phyloP scores from a whole-genome alignment of 805 yeast species.

The Saturnispora quitensis region DNA sequence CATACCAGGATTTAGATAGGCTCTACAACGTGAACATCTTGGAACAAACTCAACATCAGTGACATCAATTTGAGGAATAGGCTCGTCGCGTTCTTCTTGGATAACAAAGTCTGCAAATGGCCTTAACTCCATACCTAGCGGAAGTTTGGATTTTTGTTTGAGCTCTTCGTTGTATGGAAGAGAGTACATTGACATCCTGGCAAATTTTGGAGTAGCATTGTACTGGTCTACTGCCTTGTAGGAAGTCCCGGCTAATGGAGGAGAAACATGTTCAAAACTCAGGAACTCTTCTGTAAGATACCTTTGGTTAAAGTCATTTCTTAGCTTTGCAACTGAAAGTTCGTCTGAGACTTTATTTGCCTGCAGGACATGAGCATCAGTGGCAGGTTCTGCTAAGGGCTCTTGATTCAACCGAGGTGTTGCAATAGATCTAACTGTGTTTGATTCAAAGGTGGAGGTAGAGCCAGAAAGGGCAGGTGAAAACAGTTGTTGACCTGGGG shows the following conservation, averaged over 20 bases:
- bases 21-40: conserved; percentile 85
- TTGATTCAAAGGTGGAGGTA: not conserved
- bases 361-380: conserved; percentile 6
- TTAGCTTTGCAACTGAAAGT: conserved; percentile 32
- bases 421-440: not conserved
- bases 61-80: conserved; percentile 62
- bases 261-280: conserved; percentile 68
- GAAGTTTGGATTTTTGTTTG: conserved; percentile 61
- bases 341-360: conserved; percentile 12
- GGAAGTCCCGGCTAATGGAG: conserved; percentile 75
- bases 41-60: conserved; percentile 56
- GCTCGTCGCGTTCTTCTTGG: conserved; percentile 34
- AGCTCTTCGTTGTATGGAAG: conserved; percentile 69
- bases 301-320: conserved; percentile 27
- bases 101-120: conserved; percentile 66
- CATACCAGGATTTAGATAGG: conserved; percentile 82
- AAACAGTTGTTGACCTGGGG: conserved; percentile 4
- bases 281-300: conserved; percentile 40
- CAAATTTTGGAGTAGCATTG: conserved; percentile 68
- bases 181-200: conserved; percentile 72
- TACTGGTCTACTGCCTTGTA: conserved; percentile 74
- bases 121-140: conserved; percentile 69
- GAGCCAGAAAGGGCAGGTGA: not conserved
- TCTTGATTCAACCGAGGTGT: not conserved
- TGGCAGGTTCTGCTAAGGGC: not conserved